Evolutionary conservation across 2,329 filamentous ascomycete species (phyloP), one percentile per base, ranked within the genome.

Genomic region (Dactylonectria estremocensis): DNA sequence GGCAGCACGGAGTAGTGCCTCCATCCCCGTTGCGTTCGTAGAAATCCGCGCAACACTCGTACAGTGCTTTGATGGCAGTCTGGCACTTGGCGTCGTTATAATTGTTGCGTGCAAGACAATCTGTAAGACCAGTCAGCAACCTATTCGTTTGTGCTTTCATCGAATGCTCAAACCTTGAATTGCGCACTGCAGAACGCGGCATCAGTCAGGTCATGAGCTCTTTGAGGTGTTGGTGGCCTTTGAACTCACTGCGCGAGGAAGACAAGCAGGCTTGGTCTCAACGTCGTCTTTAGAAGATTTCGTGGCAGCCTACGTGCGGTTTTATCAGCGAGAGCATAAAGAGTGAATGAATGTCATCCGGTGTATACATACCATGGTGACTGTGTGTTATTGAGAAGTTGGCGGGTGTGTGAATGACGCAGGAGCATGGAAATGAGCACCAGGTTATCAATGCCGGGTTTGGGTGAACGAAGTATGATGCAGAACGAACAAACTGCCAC

Each of bases 41-140:
- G 79, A 98, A 97, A 13, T 89, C 88, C 76, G 95, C 91, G 81
- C 96, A 99, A 82, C 96, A 99, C 74, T 96, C 92, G 81, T 98
- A 99, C 24, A 99, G 84, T 3, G 94, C 93, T 79, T 95, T 91
- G 64, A 99, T 88, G 77, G 94, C 85, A 18, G 83, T 80, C 77
- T 92, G 89, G 81, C 96, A 99, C 77, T 91, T 97, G 49, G 90
- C 90, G 82, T 98, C 95, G 67, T 97, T 89, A 84, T 93, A 98
- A 61, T 90, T 90, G 80, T 95, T 95, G 81, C 91, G 95, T 53
- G 89, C 90, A 69, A 99, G 85, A 77, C 96, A 99, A 74, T 91
- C 94, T 97, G 76, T 35, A 16, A 53, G 35, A 18, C 35, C 24
- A 40, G 67, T 61, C 22, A 73, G 65, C n/a, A 35, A 28, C 31